Evolutionary conservation across 2,329 filamentous ascomycete species (phyloP).

Genomic region (Cercospora sojina): DNA sequence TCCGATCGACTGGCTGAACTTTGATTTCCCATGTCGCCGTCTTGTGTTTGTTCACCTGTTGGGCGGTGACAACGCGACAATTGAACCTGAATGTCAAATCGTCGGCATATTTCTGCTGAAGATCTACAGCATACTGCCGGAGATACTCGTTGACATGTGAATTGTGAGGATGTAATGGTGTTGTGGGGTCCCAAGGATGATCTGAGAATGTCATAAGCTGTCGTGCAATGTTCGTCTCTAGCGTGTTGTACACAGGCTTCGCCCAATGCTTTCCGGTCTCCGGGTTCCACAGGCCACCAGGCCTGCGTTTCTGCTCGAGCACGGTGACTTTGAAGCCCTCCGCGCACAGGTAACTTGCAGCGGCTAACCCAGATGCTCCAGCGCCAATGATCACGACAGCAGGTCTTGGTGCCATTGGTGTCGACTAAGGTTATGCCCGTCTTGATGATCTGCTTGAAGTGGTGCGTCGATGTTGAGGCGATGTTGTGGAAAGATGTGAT

Average conservation of each 20-base stretch:
- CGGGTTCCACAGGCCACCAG: conserved; percentile 20
- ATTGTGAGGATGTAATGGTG: conserved; percentile 12
- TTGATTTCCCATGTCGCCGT: neutral
- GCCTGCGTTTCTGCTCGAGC: conserved; percentile 14
- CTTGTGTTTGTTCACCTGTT: neutral
- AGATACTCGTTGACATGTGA: neutral
- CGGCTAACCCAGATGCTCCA: conserved; percentile 19
- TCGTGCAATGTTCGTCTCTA: conserved; percentile 22
- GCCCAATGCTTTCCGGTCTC: neutral
- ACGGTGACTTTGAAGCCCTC: conserved; percentile 16
- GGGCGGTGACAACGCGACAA: neutral
- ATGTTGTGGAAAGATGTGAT: neutral
- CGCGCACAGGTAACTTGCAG: conserved; percentile 17
- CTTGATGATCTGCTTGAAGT: neutral
- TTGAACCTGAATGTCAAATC: neutral
- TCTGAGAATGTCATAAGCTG: conserved; percentile 25
- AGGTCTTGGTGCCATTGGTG: conserved; percentile 1
- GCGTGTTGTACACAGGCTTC: conserved; percentile 17
- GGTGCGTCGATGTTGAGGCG: neutral
- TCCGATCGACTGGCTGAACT: neutral
- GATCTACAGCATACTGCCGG: neutral
- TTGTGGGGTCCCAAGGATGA: conserved; percentile 3
- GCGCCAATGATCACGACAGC: conserved; percentile 15
- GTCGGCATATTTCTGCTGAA: neutral
- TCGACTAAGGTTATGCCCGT: neutral